These are phyloP conservation scores for Polytolypa hystricis DNA, from an alignment of 2,329 filamentous ascomycete genomes.

Conservation along the genomic window DNA sequence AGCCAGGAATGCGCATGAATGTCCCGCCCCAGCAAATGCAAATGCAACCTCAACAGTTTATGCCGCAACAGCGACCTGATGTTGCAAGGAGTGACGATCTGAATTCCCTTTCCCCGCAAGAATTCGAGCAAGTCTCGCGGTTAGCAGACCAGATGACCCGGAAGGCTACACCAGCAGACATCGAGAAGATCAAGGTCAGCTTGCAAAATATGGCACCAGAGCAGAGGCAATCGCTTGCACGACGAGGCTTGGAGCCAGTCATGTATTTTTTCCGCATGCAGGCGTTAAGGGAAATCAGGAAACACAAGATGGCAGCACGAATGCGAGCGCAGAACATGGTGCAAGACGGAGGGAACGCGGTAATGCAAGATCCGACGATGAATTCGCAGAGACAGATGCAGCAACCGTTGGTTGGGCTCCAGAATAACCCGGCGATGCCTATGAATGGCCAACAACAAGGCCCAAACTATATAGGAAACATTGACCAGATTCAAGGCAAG, in stretches of 20 bases:
- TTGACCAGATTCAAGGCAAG: conserved; percentile 48
- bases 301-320: conserved; percentile 23
- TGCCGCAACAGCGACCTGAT: conserved; percentile 17
- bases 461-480: conserved; percentile 31
- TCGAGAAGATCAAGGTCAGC: conserved; percentile 38
- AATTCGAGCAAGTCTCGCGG: conserved; percentile 34
- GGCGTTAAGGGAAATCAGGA: conserved; percentile 33
- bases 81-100: conserved; percentile 24
- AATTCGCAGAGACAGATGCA: conserved; percentile 30
- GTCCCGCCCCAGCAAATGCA: conserved; percentile 7
- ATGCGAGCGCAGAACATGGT: conserved; percentile 20
- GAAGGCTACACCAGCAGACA: conserved; percentile 33
- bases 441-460: conserved; percentile 23
- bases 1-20: conserved; percentile 6
- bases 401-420: conserved; percentile 31
- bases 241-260: conserved; percentile 39
- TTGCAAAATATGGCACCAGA: conserved; percentile 37
- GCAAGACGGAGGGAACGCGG: conserved; percentile 19
- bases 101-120: conserved; percentile 27
- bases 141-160: conserved; percentile 38
- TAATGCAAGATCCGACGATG: conserved; percentile 27
- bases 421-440: conserved; percentile 27
- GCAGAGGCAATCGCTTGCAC: conserved; percentile 35
- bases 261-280: conserved; percentile 41
- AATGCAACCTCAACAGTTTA: conserved; percentile 21